A percentile compares a stretch with the other conserved stretches of the same genome.
Conservation (phyloP, 2,329 filamentous ascomycete species). For the Bipolaris sorokiniana region DNA sequence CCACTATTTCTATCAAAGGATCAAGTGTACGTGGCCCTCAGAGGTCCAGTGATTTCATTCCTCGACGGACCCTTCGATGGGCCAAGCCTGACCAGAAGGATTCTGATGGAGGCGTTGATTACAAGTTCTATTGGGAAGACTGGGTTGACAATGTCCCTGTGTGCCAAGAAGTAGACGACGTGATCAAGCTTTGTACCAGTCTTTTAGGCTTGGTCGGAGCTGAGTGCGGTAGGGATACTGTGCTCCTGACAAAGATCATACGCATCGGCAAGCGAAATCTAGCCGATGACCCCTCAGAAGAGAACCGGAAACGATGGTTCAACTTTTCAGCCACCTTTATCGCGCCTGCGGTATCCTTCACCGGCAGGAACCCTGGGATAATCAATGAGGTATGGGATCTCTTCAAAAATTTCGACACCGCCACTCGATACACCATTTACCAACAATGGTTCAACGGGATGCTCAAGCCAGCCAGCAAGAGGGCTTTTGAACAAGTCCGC, state of each 20-base stretch:
- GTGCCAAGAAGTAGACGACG: constrained; percentile 87
- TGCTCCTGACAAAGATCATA: constrained; percentile 80
- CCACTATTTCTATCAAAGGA: constrained; percentile 46
- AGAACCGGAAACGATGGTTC: constrained; percentile 80
- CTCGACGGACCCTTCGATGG: constrained; percentile 79
- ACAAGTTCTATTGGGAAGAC: constrained; percentile 96
- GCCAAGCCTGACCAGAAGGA: constrained; percentile 80
- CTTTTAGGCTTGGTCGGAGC: constrained; percentile 85
- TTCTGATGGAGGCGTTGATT: constrained; percentile 74
- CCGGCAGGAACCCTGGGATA: constrained; percentile 80
- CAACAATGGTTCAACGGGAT: constrained; percentile 76
- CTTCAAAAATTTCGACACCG: constrained; percentile 76
- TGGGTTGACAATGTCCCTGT: constrained; percentile 93
- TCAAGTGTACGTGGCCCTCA: constrained; percentile 63
- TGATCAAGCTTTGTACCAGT: constrained; percentile 84
- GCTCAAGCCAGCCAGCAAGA: constrained; percentile 70
- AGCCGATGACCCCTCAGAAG: constrained; percentile 69
- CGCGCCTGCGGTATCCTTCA: constrained; percentile 87
- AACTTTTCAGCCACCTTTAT: constrained; percentile 82
- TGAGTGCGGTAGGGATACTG: constrained; percentile 83
- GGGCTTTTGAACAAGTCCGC: constrained; percentile 76
- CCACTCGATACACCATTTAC: constrained; percentile 84
- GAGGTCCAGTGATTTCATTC: constrained; percentile 63
- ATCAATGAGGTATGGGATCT: constrained; percentile 88
- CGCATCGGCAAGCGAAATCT: constrained; percentile 82